Evolutionary conservation across 2,329 filamentous ascomycete species (phyloP).

Genomic region (Exophiala spinifera): DNA sequence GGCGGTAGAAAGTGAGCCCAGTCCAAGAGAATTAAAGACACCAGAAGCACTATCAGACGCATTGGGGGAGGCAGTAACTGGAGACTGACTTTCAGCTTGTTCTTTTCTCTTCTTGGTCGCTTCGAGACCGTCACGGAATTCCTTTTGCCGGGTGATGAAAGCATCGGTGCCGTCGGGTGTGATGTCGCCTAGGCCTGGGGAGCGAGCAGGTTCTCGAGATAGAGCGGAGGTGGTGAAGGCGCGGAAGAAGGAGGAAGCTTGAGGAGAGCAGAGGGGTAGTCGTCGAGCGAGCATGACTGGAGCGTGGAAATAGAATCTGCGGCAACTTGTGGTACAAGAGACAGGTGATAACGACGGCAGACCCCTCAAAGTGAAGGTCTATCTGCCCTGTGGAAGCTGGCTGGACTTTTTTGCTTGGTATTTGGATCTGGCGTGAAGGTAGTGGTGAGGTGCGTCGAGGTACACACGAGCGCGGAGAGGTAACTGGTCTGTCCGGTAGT

Average conservation of each 20-base stretch:
- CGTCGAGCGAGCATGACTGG: constrained; percentile 45
- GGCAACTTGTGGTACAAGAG: not conserved
- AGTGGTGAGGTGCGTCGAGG: not conserved
- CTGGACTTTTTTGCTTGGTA: not conserved
- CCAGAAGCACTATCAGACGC: constrained; percentile 37
- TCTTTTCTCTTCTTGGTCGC: constrained; percentile 72
- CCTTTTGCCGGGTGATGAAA: constrained; percentile 80
- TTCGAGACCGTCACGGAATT: constrained; percentile 78
- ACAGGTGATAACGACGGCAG: not conserved
- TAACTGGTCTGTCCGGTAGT: not conserved
- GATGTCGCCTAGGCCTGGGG: constrained; percentile 85
- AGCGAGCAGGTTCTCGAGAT: constrained; percentile 40
- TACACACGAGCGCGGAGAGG: not conserved
- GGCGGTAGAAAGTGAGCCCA: constrained; percentile 60
- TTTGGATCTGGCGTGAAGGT: not conserved
- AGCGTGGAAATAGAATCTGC: constrained; percentile 2
- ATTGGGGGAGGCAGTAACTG: constrained; percentile 46
- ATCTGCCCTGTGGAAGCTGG: not conserved
- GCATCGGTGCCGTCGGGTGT: constrained; percentile 65
- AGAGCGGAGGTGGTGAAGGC: constrained; percentile 57
- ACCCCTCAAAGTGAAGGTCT: not conserved
- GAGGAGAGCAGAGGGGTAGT: constrained; percentile 46
- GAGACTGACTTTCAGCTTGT: constrained; percentile 77
- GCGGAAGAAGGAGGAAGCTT: constrained; percentile 51
- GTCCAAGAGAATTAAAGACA: constrained; percentile 44